Percentiles rank a stretch among this genome's conserved stretches.
phyloP scores from a whole-genome alignment of 441 rosid genomes.

The Omphalea diandra region DNA sequence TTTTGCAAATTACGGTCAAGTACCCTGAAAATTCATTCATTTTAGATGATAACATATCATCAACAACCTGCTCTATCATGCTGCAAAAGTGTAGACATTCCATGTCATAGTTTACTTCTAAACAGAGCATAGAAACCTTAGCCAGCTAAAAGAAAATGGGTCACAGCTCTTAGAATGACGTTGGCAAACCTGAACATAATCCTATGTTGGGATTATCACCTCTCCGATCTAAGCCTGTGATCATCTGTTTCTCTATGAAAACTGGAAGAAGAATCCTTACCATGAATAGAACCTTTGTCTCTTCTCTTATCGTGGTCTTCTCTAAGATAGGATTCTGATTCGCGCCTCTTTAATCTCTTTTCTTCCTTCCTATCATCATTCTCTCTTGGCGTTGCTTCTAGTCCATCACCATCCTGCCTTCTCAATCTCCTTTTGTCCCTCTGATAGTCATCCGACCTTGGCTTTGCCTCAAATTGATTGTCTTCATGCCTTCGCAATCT shows the following conservation, averaged over 20 bases:
- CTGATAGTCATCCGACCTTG: constrained; percentile 22
- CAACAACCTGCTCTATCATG: constrained; percentile 2
- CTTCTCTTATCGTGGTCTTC: constrained; percentile 36
- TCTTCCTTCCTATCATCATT: constrained; percentile 31
- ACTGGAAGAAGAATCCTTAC: constrained; percentile 36
- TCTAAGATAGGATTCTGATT: constrained; percentile 38
- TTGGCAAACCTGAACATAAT: neutral
- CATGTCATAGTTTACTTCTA: neutral
- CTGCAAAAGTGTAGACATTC: neutral
- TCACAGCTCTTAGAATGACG: constrained; percentile 2
- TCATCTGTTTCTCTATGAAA: constrained; percentile 35
- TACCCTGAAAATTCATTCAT: neutral
- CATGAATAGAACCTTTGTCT: constrained; percentile 28
- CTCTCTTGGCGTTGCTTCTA: constrained; percentile 30
- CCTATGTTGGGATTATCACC: constrained; percentile 8
- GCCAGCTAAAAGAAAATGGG: neutral
- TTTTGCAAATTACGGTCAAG: neutral
- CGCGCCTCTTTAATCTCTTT: constrained; percentile 31
- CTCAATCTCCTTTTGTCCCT: constrained; percentile 32
- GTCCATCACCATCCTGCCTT: constrained; percentile 25
- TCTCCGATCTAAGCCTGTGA: constrained; percentile 28
- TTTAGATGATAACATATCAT: neutral
- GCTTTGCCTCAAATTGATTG: constrained; percentile 20
- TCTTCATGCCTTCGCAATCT: constrained; percentile 31
- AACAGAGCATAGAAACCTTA: neutral